Evolutionary conservation across 768 basidiomycete genomes (phyloP), one percentile per base, ranked within the genome.

Genomic region (Cubamyces sp.): DNA sequence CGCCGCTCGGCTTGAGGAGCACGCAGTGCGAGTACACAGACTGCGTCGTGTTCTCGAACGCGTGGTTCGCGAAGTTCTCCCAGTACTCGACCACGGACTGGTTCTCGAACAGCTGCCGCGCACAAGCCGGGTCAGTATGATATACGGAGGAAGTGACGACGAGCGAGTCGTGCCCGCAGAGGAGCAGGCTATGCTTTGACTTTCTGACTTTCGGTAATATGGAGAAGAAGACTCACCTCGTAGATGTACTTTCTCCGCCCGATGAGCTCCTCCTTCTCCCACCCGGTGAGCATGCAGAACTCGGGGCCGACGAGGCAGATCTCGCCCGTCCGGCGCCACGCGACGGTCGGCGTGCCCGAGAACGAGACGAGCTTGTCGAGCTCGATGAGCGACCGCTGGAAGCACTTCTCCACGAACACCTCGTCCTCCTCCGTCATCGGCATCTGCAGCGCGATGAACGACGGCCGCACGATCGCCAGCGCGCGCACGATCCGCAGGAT

Each of bases 321-420:
- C 77, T 99, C 97, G 69, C 97, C 97, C 19, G 97, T 99, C 53
- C 97, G 84, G 47, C 97, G 88, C 96, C 96, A 99, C 12, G 96
- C 92, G 43, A 96, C 94, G 1, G 96, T 98, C 2, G 96, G 96
- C 28, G 96, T 98, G 12, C 96, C 96, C 68, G 91, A 96, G 74
- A 92, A 97, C 54, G 94, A 94, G 61, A 98, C 97, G 64, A 98
- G 83, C 77, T 97, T 98, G 76, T 97, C 94, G 59, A 98, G 83
- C 79, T 98, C 96, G 69, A 98, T 81, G 62, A 98, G 77, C 37
- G 94, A 93, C 54, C 96, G 82, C 75, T 98, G 96, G 73, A 98
- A 96, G 67, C 92, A 96, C 71, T 89, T 88, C 77, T 98, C 96
- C 53, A 96, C 90, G 74, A 98, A 98, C 2, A 96, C 84, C 74